Conservation (phyloP, 1,284 basidiomycete genomes). For the Cutaneotrichosporon cyanovorans region DNA sequence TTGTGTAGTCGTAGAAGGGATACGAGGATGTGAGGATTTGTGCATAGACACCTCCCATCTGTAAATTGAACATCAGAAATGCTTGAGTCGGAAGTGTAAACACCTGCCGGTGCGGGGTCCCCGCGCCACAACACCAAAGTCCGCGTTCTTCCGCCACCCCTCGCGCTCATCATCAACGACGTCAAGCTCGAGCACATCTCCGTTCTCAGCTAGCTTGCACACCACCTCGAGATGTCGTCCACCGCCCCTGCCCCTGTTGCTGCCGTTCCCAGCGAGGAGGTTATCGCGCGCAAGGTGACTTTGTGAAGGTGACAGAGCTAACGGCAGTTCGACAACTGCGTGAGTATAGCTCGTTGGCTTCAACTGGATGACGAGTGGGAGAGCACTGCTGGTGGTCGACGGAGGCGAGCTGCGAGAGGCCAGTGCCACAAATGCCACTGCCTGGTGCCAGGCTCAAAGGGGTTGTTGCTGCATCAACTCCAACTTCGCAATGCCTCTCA, state of each 20-base stretch:
- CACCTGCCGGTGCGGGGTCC: constrained; percentile 7
- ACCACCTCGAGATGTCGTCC: constrained; percentile 3
- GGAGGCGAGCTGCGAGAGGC: not conserved
- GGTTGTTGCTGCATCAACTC: not conserved
- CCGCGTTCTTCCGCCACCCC: constrained; percentile 8
- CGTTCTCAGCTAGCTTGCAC: no score
- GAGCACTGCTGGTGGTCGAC: no score
- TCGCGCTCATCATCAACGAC: not conserved
- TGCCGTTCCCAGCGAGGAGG: constrained; percentile 72
- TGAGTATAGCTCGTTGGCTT: constrained; percentile 54
- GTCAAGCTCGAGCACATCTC: not conserved
- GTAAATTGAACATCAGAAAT: no score
- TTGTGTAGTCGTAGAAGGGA: no score
- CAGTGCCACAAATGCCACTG: no score
- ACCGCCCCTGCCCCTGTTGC: constrained; percentile 22
- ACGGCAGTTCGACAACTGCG: constrained; percentile 80
- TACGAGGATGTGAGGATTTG: no score
- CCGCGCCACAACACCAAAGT: constrained; percentile 12
- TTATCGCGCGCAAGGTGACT: constrained; percentile 72
- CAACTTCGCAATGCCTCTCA: not conserved
- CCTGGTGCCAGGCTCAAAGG: no score
- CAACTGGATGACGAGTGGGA: no score
- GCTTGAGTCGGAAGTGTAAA: no score
- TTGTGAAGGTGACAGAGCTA: not conserved
- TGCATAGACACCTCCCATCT: no score